These are phyloP conservation scores for Truncatella angustata DNA, from an alignment of 2,329 filamentous ascomycete species.

Conservation along the genomic window DNA sequence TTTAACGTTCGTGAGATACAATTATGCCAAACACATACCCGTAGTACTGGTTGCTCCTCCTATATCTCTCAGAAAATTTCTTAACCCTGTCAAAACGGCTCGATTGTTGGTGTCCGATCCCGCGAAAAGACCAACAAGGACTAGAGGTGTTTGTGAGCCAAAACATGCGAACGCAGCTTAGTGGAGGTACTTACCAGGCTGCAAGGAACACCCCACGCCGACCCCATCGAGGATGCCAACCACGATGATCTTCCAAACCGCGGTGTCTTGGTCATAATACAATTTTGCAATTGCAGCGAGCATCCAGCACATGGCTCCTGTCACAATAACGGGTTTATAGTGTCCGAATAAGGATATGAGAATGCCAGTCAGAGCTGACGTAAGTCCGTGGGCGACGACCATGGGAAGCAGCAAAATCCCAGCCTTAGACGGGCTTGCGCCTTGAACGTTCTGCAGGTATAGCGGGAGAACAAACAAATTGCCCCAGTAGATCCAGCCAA, in stretches of 20 bases:
- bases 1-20: no score
- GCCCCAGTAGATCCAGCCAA: constrained; percentile 48
- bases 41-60: not conserved
- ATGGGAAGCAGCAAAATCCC: constrained; percentile 24
- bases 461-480: constrained; percentile 33
- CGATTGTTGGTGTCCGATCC: not conserved
- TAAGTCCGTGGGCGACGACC: constrained; percentile 19
- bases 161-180: not conserved
- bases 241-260: not conserved
- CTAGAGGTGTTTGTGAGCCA: not conserved
- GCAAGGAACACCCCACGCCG: constrained; percentile 12
- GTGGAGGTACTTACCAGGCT: not conserved
- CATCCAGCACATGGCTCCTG: not conserved
- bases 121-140: not conserved
- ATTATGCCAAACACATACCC: no score
- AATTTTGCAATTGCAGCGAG: not conserved
- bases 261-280: not conserved
- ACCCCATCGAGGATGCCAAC: not conserved
- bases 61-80: not conserved
- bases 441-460: constrained; percentile 23
- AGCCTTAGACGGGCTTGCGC: constrained; percentile 17
- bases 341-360: constrained; percentile 8
- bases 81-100: not conserved
- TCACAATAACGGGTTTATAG: constrained; percentile 10
- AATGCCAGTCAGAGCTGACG: constrained; percentile 18